Percentiles rank a stretch among this genome's conserved stretches.
Evolutionary conservation across 805 yeast species (phyloP).

Genomic region (Metschnikowia noctiluminum): DNA sequence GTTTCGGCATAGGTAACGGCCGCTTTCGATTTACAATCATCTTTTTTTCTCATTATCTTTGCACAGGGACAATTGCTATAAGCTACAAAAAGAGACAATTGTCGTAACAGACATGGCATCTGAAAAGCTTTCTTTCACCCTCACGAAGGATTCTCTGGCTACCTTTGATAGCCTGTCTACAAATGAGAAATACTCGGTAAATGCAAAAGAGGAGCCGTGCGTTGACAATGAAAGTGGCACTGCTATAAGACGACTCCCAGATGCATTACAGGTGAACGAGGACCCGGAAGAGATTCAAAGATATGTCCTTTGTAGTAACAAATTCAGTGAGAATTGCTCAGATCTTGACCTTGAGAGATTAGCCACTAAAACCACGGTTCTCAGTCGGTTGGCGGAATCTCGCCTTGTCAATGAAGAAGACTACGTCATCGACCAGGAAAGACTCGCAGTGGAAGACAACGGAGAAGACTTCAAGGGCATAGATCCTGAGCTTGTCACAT

Average conservation of each 20-base stretch:
- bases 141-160: background rate
- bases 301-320: conserved; percentile 28
- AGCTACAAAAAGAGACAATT: too few relatives aligned
- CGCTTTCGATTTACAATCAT: background rate
- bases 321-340: conserved; percentile 28
- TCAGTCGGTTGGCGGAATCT: conserved; percentile 19
- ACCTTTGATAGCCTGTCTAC: background rate
- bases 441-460: conserved; percentile 25
- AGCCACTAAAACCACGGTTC: conserved; percentile 30
- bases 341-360: conserved; percentile 31
- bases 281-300: background rate
- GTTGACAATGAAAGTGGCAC: background rate
- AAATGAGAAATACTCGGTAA: background rate
- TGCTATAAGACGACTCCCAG: background rate
- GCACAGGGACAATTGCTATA: too few relatives aligned
- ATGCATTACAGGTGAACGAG: background rate
- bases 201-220: background rate
- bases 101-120: background rate
- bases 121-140: conserved; percentile 1
- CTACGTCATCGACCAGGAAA: conserved; percentile 13
- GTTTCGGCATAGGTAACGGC: too few relatives aligned
- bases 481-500: conserved; percentile 39
- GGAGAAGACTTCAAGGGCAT: conserved; percentile 31
- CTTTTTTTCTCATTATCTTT: background rate
- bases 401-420: conserved; percentile 1